These are phyloP conservation scores for Salix suchowensis DNA, from an alignment of 345 rosid genomes.

Conservation along the genomic window DNA sequence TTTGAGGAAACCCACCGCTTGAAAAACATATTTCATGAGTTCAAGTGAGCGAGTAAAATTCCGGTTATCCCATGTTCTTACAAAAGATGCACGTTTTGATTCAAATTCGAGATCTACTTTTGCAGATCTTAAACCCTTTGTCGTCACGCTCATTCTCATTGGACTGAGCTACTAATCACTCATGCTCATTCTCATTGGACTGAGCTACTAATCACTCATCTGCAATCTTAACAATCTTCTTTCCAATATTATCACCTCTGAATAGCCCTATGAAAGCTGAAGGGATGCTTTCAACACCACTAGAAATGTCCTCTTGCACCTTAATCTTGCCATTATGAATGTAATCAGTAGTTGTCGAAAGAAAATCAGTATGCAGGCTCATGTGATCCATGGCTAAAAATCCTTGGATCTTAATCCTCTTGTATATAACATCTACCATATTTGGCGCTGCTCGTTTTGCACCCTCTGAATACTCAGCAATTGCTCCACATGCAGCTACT, in stretches of 20 bases:
- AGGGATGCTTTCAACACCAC: conserved; percentile 36
- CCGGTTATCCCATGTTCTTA: too few relatives aligned
- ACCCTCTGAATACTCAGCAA: conserved; percentile 36
- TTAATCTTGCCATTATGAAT: conserved; percentile 25
- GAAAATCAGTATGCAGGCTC: conserved; percentile 27
- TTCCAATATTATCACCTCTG: conserved; percentile 10
- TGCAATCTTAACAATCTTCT: conserved; percentile 36
- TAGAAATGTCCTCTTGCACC: conserved; percentile 43
- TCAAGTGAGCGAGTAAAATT: too few relatives aligned
- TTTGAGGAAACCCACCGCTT: too few relatives aligned
- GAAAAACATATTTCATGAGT: rapidly evolving
- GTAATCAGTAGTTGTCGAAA: conserved; percentile 35
- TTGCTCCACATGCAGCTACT: conserved; percentile 49
- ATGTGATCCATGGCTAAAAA: conserved; percentile 37
- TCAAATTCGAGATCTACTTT: too few relatives aligned
- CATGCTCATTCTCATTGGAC: too few relatives aligned
- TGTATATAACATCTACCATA: conserved; percentile 43
- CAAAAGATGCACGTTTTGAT: rapidly evolving
- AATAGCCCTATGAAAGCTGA: too few relatives aligned
- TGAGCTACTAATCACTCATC: background rate
- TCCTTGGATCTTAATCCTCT: conserved; percentile 49
- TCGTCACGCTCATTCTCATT: too few relatives aligned
- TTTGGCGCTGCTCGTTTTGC: conserved; percentile 35
- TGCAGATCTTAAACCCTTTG: too few relatives aligned
- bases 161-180: background rate